A percentile compares a stretch with the other conserved stretches of the same genome.
phyloP scores from a whole-genome alignment of 1,284 basidiomycete genomes.

The Cryptococcus sp. region DNA sequence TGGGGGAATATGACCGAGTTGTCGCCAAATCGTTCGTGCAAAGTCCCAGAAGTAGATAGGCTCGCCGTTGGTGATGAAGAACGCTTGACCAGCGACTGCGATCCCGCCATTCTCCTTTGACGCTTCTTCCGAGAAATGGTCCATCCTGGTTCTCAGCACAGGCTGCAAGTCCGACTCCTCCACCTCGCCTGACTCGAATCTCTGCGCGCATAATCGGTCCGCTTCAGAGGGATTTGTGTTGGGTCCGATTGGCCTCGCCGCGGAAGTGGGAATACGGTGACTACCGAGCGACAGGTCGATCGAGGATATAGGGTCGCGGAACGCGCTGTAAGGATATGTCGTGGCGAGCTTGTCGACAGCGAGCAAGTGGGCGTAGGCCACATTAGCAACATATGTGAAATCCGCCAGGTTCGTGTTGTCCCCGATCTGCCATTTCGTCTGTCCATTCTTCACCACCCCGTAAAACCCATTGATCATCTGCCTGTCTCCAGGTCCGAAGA shows the following conservation, averaged over 20 bases:
- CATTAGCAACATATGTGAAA: constrained; percentile 97
- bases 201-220: constrained; percentile 62
- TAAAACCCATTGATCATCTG: constrained; percentile 82
- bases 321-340: constrained; percentile 51
- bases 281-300: constrained; percentile 66
- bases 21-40: constrained; percentile 78
- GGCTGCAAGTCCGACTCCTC: constrained; percentile 58
- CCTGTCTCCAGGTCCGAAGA: constrained; percentile 94
- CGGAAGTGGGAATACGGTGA: constrained; percentile 71
- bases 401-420: constrained; percentile 93
- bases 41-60: constrained; percentile 98
- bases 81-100: constrained; percentile 86
- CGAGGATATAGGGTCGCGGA: constrained; percentile 64
- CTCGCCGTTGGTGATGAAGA: constrained; percentile 98
- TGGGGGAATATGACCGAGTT: constrained; percentile 65
- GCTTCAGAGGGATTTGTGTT: constrained; percentile 62
- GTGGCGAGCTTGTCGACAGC: constrained; percentile 70
- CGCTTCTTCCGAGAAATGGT: constrained; percentile 58
- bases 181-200: constrained; percentile 51
- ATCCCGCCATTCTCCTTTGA: constrained; percentile 57
- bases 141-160: constrained; percentile 64
- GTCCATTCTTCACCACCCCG: constrained; percentile 75
- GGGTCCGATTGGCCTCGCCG: constrained; percentile 76
- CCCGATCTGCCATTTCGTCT: constrained; percentile 93
- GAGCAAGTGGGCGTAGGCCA: constrained; percentile 90